Conservation (phyloP, 164 flowering plant genomes). For the Litsea cubeba region DNA sequence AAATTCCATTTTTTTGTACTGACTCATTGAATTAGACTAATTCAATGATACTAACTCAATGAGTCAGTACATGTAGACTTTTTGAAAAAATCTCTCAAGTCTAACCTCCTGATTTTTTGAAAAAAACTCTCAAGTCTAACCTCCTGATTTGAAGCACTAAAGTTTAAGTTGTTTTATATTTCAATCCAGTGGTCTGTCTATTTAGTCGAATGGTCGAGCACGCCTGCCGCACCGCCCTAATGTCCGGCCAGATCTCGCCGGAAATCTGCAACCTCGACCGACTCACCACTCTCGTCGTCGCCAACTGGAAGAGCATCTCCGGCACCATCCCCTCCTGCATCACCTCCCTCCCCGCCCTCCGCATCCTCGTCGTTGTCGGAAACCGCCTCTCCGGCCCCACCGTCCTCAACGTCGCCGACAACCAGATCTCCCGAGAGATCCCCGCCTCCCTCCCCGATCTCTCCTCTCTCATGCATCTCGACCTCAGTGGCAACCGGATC, state of each 20-base stretch:
- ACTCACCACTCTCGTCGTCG: conserved; percentile 56
- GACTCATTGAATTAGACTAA: too few species aligned
- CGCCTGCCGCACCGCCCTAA: conserved; percentile 63
- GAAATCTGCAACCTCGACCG: conserved; percentile 54
- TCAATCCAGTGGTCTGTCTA: too few species aligned
- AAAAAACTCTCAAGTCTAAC: too few species aligned
- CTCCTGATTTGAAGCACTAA: too few species aligned
- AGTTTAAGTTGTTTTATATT: too few species aligned
- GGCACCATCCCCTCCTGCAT: conserved; percentile 71
- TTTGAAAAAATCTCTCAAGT: too few species aligned
- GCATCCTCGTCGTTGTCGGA: conserved; percentile 64
- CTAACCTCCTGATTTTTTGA: too few species aligned
- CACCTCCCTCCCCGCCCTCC: conserved; percentile 44
- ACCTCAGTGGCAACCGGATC: conserved; percentile 59
- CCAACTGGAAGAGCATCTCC: conserved; percentile 57
- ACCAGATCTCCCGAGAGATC: conserved; percentile 55
- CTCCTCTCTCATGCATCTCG: conserved; percentile 60
- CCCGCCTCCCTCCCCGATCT: conserved; percentile 51
- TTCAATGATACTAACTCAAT: too few species aligned
- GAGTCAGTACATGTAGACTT: too few species aligned
- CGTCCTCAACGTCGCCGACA: conserved; percentile 80
- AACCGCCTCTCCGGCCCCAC: conserved; percentile 58
- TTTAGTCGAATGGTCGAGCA: conserved; percentile 18
- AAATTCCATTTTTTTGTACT: too few species aligned
- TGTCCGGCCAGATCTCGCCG: conserved; percentile 80